Evolutionary conservation across 1,284 basidiomycete species (phyloP), one percentile per base, ranked within the genome.

Genomic region (Volvariella volvacea): DNA sequence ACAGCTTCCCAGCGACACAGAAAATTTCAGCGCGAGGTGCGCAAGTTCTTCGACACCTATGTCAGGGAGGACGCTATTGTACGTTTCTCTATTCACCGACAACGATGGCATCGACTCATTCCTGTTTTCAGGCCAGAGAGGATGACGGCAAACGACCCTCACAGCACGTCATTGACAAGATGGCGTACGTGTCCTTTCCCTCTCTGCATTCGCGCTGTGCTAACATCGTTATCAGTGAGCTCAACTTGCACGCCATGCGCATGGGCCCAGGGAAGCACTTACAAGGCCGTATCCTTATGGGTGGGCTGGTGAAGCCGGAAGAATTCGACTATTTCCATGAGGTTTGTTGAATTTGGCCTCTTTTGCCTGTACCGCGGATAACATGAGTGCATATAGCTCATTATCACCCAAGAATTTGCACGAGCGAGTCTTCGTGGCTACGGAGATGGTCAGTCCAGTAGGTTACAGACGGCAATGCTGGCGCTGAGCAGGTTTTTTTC

Each of bases 321-420:
- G 82, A 95, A 64, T 88, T 86, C 55, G 81, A 91, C 58, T 88
- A 88, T 59, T 91, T 92, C 70, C 86, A 89, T 57, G 89, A 91
- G 65, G 73, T 82, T 25, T 32, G 63, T 30, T 32, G n/a, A n/a
- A n/a, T 21, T 46, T 21, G 28, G n/a, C n/a, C n/a, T 16, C 54
- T 46, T 32, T 9, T n/a, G 30, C 30, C 30, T n/a, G n/a, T n/a
- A n/a, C n/a, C n/a, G n/a, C n/a, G n/a, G 22, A 33, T 12, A 20
- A 25, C 43, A 42, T 14, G 46, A 22, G n/a, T n/a, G n/a, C n/a
- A 15, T 9, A 6, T 66, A 83, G 73, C 70, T 92, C n/a, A 78
- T 94, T 41, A 75, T 95, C 56, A 89, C 81, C 41, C 92, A 96
- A 73, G 94, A 97, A 65, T 58, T 95, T 38, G 67, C 73, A 1